These are phyloP conservation scores for Ilyonectria destructans DNA, from an alignment of 2,329 filamentous ascomycete genomes.

Conservation along the genomic window DNA sequence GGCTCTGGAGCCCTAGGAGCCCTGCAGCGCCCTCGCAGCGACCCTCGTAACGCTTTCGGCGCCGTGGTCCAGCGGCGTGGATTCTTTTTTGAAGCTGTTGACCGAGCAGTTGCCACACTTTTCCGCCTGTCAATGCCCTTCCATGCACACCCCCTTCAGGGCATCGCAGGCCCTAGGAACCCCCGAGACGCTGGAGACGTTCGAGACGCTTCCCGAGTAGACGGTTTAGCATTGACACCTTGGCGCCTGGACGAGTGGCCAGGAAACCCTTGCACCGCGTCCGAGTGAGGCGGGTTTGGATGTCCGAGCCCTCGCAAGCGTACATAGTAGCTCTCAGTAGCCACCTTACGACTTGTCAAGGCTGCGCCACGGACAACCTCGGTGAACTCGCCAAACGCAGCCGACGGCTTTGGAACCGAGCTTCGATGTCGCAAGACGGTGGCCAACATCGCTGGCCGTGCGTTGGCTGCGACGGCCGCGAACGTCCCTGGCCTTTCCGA, in stretches of 20 bases:
- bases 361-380: constrained; percentile 10
- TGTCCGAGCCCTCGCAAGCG: constrained; percentile 14
- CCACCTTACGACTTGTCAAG: constrained; percentile 24
- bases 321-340: background rate
- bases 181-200: constrained; percentile 17
- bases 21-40: background rate
- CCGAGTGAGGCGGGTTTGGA: constrained; percentile 16
- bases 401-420: constrained; percentile 23
- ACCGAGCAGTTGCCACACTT: background rate
- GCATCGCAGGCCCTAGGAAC: constrained; percentile 11
- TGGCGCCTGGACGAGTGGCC: constrained; percentile 20
- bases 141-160: constrained; percentile 22
- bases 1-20: background rate
- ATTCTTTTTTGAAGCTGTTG: constrained; percentile 17
- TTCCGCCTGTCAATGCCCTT: constrained; percentile 13
- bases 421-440: constrained; percentile 15
- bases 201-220: constrained; percentile 27
- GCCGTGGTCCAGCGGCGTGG: constrained; percentile 15
- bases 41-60: constrained; percentile 10
- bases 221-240: constrained; percentile 26
- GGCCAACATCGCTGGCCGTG: constrained; percentile 8
- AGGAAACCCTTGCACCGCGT: constrained; percentile 14
- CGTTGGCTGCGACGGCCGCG: too few species aligned
- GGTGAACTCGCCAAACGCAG: constrained; percentile 10
- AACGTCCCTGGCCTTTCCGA: constrained; percentile 5